A percentile compares a stretch with the other conserved stretches of the same genome.
phyloP scores from a whole-genome alignment of 768 basidiomycete genomes.

The Russula sp. region DNA sequence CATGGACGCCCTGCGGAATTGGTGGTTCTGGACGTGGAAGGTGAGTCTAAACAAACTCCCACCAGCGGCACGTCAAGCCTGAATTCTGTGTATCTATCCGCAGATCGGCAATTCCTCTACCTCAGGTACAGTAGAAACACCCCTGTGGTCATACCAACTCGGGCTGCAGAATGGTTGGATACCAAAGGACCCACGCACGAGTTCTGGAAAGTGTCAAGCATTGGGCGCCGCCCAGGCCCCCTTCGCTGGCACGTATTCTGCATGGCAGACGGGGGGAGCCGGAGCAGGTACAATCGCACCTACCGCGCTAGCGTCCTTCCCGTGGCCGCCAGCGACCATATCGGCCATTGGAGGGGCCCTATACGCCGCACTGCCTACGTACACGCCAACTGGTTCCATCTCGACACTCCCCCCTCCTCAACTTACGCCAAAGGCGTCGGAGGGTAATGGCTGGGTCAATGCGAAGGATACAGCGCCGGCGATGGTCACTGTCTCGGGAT shows the following conservation, averaged over 20 bases:
- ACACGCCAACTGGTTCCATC: slow-evolving; percentile 54
- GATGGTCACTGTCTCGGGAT: slow-evolving; percentile 55
- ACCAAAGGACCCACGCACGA: slow-evolving; percentile 61
- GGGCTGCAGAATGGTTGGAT: slow-evolving; percentile 73
- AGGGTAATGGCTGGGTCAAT: slow-evolving; percentile 55
- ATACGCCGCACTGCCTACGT: slow-evolving; percentile 46
- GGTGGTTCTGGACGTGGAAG: slow-evolving; percentile 83
- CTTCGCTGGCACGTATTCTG: slow-evolving; percentile 43
- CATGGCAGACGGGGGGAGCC: slow-evolving; percentile 65
- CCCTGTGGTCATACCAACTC: slow-evolving; percentile 68
- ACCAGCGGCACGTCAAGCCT: background rate
- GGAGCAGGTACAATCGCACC: slow-evolving; percentile 46
- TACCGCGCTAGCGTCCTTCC: slow-evolving; percentile 38
- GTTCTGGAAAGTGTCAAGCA: slow-evolving; percentile 58
- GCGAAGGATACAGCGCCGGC: slow-evolving; percentile 44
- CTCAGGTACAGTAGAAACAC: slow-evolving; percentile 43
- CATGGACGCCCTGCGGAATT: slow-evolving; percentile 65
- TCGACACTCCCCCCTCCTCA: slow-evolving; percentile 52
- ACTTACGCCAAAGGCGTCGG: slow-evolving; percentile 39
- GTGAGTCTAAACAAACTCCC: slow-evolving; percentile 27
- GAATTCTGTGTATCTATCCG: slow-evolving; percentile 1
- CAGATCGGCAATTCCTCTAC: slow-evolving; percentile 54
- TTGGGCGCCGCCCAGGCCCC: slow-evolving; percentile 38
- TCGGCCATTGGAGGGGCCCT: slow-evolving; percentile 36
- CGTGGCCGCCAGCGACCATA: slow-evolving; percentile 53